Evolutionary conservation across 2,329 filamentous ascomycete genomes (phyloP).

Genomic region (Cordyceps pruinosa): DNA sequence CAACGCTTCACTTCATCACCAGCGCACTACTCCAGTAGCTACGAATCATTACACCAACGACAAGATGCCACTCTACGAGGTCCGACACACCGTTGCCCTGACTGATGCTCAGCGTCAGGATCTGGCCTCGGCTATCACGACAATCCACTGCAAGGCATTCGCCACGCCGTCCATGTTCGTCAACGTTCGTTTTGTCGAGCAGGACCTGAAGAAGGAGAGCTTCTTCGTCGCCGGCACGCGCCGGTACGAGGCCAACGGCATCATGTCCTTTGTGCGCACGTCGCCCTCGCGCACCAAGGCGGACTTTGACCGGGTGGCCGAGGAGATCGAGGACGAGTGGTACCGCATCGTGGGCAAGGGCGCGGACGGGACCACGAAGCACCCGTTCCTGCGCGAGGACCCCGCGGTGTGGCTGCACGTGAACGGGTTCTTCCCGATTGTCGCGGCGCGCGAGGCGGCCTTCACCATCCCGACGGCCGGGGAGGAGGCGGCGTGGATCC

Average conservation of each 20-base stretch:
- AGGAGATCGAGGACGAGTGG: background rate
- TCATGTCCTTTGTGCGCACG: conserved; percentile 1
- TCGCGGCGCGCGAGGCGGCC: background rate
- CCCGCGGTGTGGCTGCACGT: background rate
- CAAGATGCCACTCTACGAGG: conserved; percentile 8
- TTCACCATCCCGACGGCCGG: background rate
- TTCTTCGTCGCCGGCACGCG: background rate
- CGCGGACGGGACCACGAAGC: background rate
- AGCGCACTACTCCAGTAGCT: background rate
- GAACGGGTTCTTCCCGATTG: background rate
- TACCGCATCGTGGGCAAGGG: background rate
- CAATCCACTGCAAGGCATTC: background rate
- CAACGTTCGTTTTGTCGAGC: background rate
- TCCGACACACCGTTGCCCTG: background rate
- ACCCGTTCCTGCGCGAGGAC: background rate
- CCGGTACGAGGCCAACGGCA: background rate
- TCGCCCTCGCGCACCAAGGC: conserved; percentile 1
- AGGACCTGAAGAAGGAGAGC: background rate
- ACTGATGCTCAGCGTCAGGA: background rate
- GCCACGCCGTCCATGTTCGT: conserved; percentile 8
- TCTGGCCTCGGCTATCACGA: background rate
- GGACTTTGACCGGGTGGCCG: conserved; percentile 2
- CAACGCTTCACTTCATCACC: too few species aligned
- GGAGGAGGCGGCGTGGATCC: background rate
- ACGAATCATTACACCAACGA: background rate